Percentiles rank a stretch among this genome's conserved stretches.
phyloP scores from a whole-genome alignment of 2,329 filamentous ascomycete species.

The Uncinocarpus reesii region DNA sequence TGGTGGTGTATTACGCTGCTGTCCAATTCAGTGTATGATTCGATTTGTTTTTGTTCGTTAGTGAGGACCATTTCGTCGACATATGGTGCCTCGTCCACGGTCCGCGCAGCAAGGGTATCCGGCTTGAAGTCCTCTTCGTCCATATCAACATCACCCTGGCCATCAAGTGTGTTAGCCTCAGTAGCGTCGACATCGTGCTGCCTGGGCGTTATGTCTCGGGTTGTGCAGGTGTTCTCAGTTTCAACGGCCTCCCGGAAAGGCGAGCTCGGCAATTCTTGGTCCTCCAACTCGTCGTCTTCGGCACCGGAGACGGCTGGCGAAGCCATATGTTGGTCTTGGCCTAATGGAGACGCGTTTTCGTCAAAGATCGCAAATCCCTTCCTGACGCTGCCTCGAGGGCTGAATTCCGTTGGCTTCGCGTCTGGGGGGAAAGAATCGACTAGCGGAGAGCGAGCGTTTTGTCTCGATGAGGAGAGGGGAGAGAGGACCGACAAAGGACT shows the following conservation, averaged over 20 bases:
- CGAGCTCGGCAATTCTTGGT: constrained; percentile 25
- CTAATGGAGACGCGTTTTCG: constrained; percentile 4
- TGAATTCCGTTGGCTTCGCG: constrained; percentile 20
- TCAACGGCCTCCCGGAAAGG: constrained; percentile 29
- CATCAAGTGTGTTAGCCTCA: background rate
- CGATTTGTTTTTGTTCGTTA: background rate
- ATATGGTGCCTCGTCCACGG: constrained; percentile 1
- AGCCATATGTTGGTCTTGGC: background rate
- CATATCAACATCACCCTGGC: constrained; percentile 12
- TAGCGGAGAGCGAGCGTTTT: constrained; percentile 31
- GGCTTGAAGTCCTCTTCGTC: constrained; percentile 1
- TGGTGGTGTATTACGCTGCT: constrained; percentile 15
- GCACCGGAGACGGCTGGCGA: background rate
- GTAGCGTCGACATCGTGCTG: constrained; percentile 22
- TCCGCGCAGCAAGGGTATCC: background rate
- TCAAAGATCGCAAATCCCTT: constrained; percentile 7
- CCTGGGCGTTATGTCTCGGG: constrained; percentile 14
- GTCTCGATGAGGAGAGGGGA: constrained; percentile 32
- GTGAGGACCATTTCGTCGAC: background rate
- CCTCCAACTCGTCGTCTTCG: constrained; percentile 16
- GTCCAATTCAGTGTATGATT: background rate
- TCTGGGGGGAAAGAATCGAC: constrained; percentile 10
- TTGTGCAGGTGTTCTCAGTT: constrained; percentile 20
- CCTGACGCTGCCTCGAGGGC: background rate
- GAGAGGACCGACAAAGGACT: constrained; percentile 35